Conservation (phyloP, 2,329 filamentous ascomycete species). For the Simplicillium aogashimaense region DNA sequence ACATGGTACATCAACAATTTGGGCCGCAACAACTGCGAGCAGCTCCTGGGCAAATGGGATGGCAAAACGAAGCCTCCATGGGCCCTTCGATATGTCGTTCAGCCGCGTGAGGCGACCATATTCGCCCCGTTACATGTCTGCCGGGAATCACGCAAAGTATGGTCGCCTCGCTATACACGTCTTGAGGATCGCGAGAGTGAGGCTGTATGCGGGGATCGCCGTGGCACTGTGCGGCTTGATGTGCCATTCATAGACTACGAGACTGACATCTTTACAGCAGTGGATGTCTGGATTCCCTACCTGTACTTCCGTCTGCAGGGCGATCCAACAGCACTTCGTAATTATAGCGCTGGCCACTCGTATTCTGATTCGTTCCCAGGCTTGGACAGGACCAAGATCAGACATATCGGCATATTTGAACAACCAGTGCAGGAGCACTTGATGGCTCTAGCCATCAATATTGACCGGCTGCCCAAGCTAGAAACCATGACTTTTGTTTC, state of each 20-base stretch:
- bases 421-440: background rate
- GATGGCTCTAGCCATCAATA: background rate
- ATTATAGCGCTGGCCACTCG: background rate
- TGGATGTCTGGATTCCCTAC: slow-evolving; percentile 6
- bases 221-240: slow-evolving; percentile 1
- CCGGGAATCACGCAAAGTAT: slow-evolving; percentile 4
- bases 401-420: background rate
- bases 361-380: background rate
- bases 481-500: background rate
- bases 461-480: background rate
- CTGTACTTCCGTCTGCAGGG: background rate
- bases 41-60: background rate
- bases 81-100: slow-evolving; percentile 6
- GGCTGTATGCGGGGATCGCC: background rate
- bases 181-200: too few relatives aligned
- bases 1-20: background rate
- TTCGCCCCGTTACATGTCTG: slow-evolving; percentile 6
- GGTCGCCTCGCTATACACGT: slow-evolving; percentile 1
- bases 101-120: slow-evolving; percentile 4
- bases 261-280: slow-evolving; percentile 6
- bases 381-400: background rate
- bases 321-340: background rate
- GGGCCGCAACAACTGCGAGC: too few relatives aligned
- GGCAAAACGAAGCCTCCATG: slow-evolving; percentile 11
- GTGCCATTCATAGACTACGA: slow-evolving; percentile 8